Evolutionary conservation across 2,329 filamentous ascomycete species (phyloP).

Genomic region (Endocalyx cinctus): DNA sequence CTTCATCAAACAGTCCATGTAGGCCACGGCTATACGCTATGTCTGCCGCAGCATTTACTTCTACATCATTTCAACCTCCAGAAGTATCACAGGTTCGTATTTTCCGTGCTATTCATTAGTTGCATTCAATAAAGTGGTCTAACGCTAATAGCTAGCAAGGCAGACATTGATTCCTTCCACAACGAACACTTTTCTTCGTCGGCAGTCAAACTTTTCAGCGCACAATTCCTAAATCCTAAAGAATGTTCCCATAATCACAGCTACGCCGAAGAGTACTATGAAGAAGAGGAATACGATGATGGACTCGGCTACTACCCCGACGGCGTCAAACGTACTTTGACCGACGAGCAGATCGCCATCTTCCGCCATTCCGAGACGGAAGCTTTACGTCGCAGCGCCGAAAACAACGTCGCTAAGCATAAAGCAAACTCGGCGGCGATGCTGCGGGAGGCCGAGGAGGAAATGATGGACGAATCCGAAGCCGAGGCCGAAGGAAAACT

Average conservation of each 20-base stretch:
- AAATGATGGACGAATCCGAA: background rate
- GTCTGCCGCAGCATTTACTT: constrained; percentile 12
- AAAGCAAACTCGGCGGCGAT: constrained; percentile 12
- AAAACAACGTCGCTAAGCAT: constrained; percentile 28
- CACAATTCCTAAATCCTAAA: constrained; percentile 38
- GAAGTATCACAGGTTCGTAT: constrained; percentile 33
- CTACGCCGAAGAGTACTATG: constrained; percentile 23
- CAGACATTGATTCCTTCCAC: constrained; percentile 57
- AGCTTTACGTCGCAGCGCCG: constrained; percentile 56
- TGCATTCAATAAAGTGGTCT: constrained; percentile 6
- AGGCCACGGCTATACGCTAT: too few relatives aligned
- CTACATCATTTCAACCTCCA: constrained; percentile 22
- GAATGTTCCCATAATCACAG: constrained; percentile 12
- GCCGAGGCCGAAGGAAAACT: constrained; percentile 1
- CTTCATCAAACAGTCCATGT: too few relatives aligned
- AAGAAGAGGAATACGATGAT: constrained; percentile 54
- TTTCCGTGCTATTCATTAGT: background rate
- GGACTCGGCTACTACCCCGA: constrained; percentile 80
- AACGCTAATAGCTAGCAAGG: constrained; percentile 36
- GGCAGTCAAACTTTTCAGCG: constrained; percentile 41
- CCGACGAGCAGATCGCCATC: constrained; percentile 84
- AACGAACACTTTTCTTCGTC: constrained; percentile 52
- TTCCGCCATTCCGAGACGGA: constrained; percentile 88
- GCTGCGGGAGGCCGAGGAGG: constrained; percentile 8
- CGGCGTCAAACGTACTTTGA: constrained; percentile 82